Evolutionary conservation across 1,284 basidiomycete genomes (phyloP).

Genomic region (Naganishia liquefaciens): DNA sequence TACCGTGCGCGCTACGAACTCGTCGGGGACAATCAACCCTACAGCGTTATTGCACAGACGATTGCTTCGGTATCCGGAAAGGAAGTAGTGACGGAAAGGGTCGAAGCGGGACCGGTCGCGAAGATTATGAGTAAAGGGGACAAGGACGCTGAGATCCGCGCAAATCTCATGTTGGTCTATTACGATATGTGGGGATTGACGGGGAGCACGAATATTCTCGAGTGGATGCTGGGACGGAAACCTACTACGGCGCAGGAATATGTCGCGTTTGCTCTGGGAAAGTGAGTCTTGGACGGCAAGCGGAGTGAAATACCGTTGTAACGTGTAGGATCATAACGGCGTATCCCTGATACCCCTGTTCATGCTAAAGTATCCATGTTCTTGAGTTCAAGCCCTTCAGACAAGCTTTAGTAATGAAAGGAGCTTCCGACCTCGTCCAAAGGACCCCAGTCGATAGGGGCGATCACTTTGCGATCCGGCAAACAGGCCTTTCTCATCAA

Average conservation of each 20-base stretch:
- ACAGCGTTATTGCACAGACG: slow-evolving; percentile 11
- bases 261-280: slow-evolving; percentile 5
- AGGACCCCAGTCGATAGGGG: slow-evolving; percentile 16
- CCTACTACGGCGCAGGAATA: slow-evolving; percentile 21
- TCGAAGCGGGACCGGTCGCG: slow-evolving; percentile 12
- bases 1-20: slow-evolving; percentile 26
- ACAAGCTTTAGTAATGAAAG: background rate
- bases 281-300: background rate
- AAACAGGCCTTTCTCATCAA: slow-evolving; percentile 4
- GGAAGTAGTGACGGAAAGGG: background rate
- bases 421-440: background rate
- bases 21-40: slow-evolving; percentile 24
- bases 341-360: background rate
- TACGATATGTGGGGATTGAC: slow-evolving; percentile 27
- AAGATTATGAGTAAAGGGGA: slow-evolving; percentile 28
- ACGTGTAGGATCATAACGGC: slow-evolving; percentile 4
- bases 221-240: slow-evolving; percentile 16
- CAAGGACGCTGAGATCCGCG: slow-evolving; percentile 24
- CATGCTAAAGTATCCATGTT: background rate
- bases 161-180: slow-evolving; percentile 22
- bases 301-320: slow-evolving; percentile 21
- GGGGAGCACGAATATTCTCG: slow-evolving; percentile 25
- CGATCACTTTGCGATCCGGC: slow-evolving; percentile 2
- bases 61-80: slow-evolving; percentile 15
- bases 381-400: too few relatives aligned